Conservation (phyloP, 2,329 filamentous ascomycete species). For the Cryphonectria parasitica region DNA sequence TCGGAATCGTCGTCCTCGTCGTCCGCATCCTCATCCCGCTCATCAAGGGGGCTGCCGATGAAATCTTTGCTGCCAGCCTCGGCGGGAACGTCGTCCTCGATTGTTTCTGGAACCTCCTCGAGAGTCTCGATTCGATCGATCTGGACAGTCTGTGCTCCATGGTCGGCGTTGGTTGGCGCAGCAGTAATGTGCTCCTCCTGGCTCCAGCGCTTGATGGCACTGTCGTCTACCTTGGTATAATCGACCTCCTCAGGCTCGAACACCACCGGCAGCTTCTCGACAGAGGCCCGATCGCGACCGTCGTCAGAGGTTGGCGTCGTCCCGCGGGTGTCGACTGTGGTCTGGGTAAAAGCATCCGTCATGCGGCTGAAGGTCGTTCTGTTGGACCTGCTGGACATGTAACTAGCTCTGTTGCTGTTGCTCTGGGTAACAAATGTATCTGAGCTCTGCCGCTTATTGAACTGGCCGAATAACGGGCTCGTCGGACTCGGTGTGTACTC, state of each 20-base stretch:
- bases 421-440: conserved; percentile 62
- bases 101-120: neutral
- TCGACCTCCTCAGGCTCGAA: conserved; percentile 57
- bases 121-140: neutral
- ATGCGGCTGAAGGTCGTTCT: conserved; percentile 71
- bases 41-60: conserved; percentile 34
- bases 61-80: conserved; percentile 17
- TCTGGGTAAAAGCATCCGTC: conserved; percentile 71
- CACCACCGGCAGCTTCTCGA: conserved; percentile 45
- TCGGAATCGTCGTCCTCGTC: conserved; percentile 40
- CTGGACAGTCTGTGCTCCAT: conserved; percentile 7
- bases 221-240: conserved; percentile 62
- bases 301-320: conserved; percentile 44
- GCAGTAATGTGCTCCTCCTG: conserved; percentile 31
- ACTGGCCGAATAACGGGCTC: conserved; percentile 68
- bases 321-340: conserved; percentile 35
- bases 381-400: conserved; percentile 70
- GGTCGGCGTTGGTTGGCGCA: conserved; percentile 14
- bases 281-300: conserved; percentile 46
- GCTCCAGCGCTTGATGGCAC: conserved; percentile 51
- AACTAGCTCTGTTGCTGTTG: conserved; percentile 74
- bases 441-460: conserved; percentile 65
- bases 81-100: neutral
- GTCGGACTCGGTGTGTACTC: conserved; percentile 78
- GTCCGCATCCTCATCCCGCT: conserved; percentile 38